Percentiles rank a stretch among this genome's conserved stretches.
Conservation (phyloP, 257 asterid species). For the Capsicum baccatum region DNA sequence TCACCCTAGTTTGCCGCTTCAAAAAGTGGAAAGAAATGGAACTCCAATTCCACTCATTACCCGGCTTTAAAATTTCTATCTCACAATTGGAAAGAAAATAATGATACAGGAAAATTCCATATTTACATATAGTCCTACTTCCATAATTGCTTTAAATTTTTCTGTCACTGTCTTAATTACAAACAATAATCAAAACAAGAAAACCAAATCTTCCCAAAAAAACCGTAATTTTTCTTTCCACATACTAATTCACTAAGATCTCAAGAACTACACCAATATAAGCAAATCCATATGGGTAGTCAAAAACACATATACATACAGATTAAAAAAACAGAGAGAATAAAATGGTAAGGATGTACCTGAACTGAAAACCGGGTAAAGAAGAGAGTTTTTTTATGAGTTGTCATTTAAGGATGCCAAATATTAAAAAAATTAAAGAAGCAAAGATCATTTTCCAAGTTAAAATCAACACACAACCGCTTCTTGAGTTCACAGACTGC, state of each 20-base stretch:
- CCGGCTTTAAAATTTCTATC: not conserved
- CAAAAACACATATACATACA: conserved; percentile 16
- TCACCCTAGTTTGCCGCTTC: not conserved
- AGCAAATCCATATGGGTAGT: conserved; percentile 6
- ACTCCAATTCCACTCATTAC: not conserved
- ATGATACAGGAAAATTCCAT: not conserved
- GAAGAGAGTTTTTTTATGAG: not conserved
- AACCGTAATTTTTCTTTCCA: too few relatives aligned
- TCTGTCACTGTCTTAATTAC: not conserved
- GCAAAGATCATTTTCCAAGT: conserved; percentile 13
- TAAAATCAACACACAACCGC: not conserved
- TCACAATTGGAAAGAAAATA: not conserved
- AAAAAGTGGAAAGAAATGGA: not conserved
- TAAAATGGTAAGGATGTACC: conserved; percentile 22
- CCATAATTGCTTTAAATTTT: not conserved
- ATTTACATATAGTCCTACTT: not conserved
- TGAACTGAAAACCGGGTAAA: conserved; percentile 21
- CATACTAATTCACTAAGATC: not conserved
- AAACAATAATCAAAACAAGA: not conserved
- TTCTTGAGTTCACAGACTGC: not conserved
- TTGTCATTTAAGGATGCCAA: conserved; percentile 17
- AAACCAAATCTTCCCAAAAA: not conserved
- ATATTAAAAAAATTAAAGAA: not conserved
- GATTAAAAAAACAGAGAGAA: not conserved
- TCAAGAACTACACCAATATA: not conserved